Conservation (phyloP, 176 grass and related monocot genomes). For the Triticum monococcum region DNA sequence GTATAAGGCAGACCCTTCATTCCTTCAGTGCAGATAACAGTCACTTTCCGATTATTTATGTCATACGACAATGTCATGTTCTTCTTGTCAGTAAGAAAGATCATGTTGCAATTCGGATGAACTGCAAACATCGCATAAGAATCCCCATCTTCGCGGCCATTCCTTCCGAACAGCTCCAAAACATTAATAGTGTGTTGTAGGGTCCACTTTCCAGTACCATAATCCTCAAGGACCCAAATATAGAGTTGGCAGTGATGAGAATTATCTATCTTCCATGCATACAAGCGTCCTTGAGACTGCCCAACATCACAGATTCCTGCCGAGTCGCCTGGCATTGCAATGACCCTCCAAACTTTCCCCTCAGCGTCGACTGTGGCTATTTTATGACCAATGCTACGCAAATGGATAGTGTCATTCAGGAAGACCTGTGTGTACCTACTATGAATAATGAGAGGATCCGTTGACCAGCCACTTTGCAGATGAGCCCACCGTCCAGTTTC, state of each 20-base stretch:
- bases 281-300: neutral
- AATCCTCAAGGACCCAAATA: constrained; percentile 3
- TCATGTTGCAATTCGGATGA: neutral
- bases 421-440: neutral
- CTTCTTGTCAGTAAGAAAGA: neutral
- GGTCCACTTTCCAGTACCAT: neutral
- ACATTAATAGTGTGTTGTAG: neutral
- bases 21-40: neutral
- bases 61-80: neutral
- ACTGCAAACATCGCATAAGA: neutral
- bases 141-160: neutral
- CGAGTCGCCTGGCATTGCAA: neutral
- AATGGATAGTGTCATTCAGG: neutral
- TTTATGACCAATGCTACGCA: neutral
- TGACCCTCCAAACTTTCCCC: constrained; percentile 1
- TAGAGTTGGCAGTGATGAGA: neutral
- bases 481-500: neutral
- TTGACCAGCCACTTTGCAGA: neutral
- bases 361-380: neutral
- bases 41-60: neutral
- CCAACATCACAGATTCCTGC: neutral
- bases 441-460: neutral
- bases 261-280: neutral
- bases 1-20: neutral
- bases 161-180: neutral